Conservation (phyloP, 768 basidiomycete species). For the Royoungia palumana region DNA sequence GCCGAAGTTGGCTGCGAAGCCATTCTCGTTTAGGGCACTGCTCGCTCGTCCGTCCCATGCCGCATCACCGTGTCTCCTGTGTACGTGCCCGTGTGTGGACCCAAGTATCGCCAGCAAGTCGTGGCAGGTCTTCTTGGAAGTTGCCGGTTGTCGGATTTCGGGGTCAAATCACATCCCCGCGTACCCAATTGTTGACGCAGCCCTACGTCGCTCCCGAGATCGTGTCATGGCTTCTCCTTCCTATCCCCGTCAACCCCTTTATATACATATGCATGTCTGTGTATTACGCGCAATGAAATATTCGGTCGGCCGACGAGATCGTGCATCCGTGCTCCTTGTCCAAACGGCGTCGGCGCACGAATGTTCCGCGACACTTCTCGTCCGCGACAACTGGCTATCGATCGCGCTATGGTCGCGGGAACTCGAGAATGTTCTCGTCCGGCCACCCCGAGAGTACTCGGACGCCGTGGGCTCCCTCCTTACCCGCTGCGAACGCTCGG, state of each 20-base stretch:
- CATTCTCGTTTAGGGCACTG: slow-evolving; percentile 13
- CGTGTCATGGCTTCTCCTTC: slow-evolving; percentile 9
- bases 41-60: not conserved
- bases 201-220: slow-evolving; percentile 28
- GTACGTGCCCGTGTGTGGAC: not conserved
- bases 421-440: slow-evolving; percentile 4
- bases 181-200: slow-evolving; percentile 2
- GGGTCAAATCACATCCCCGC: not conserved
- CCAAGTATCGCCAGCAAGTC: not conserved
- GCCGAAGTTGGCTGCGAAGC: slow-evolving; percentile 7
- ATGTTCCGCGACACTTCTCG: slow-evolving; percentile 14
- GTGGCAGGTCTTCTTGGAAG: not conserved
- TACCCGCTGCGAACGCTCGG: not conserved
- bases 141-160: slow-evolving; percentile 13
- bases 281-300: not conserved
- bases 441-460: not conserved
- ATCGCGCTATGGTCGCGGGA: slow-evolving; percentile 30
- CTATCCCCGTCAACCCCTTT: slow-evolving; percentile 19
- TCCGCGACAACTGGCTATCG: slow-evolving; percentile 11
- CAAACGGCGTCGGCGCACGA: slow-evolving; percentile 5
- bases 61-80: not conserved
- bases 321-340: not conserved
- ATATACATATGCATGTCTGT: slow-evolving; percentile 10
- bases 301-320: slow-evolving; percentile 9
- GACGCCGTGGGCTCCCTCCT: not conserved